Evolutionary conservation across 331 rosid genomes (phyloP), one percentile per base, ranked within the genome.

Genomic region (Dryas integrifolia): DNA sequence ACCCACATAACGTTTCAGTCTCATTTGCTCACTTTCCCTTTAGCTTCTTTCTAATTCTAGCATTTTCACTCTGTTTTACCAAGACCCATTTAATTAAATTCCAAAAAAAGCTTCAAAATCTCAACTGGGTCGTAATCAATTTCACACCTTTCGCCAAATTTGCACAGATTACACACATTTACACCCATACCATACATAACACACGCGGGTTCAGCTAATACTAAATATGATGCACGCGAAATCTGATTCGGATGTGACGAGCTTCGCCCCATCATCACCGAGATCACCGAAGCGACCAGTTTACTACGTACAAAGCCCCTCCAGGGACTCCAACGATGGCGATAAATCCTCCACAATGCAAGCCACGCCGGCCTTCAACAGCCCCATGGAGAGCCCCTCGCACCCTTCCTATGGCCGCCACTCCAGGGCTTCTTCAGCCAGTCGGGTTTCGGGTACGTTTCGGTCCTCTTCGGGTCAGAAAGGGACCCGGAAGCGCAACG

Each of bases 251-350:
- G 92, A 93, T 59, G 85, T 81, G 18, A 89, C 96, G 3, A 93
- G 98, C 58, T 83, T 72, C 26, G 85, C 80, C 18, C 81, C 89
- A 11, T 93, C 93, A 11, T 82, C 92, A 4, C 88, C 88, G 1
- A 68, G 84, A 73, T 91, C 94, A 3, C 94, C 94, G 10, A 93
- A 93, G 64, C 86, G 86, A 24, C 75, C 86, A 1, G 84, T 69
- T 24, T 93, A 91, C 80, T 89, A 79, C 70, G 92, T 91, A 14
- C 89, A 89, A 64, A 89, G 97, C 73, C 98, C 98, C 1, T 87
- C 95, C 0, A 65, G 88, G 39, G 96, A 93, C 39, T 93, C 98
- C 38, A 84, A 90, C 79, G 98, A 88, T 75, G 96, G 96, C 21
- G 92, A 90, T 62, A 89, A 90, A 53, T 85, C 87, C 0, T 85